Evolutionary conservation across 2,329 filamentous ascomycete genomes (phyloP), one percentile per base, ranked within the genome.

Genomic region (Aspergillus spinulosporus): DNA sequence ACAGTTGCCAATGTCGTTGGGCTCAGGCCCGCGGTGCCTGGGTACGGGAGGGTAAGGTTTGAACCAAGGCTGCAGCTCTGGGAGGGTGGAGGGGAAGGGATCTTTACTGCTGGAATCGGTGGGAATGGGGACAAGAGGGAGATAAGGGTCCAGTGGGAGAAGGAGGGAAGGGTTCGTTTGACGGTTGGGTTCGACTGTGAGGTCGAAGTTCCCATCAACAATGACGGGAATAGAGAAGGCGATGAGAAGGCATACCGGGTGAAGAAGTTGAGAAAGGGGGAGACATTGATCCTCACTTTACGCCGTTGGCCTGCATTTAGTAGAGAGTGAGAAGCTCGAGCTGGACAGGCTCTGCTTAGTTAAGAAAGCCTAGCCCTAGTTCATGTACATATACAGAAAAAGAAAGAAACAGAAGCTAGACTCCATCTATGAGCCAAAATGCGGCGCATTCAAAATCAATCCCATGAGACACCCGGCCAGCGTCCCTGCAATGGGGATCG

Each of bases 401-500:
- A 21, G 21, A 21, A 21, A 21, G 21, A 15, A 21, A 42, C 5
- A 21, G 21, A 21, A 7, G 7, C 4, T 21, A 40, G n/a, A n/a
- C 9, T 15, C n/a, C 37, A 40, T 15, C n/a, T 15, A 42, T 5
- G 39, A 42, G 5, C 15, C 14, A 36, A 36, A 28, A 83, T 84
- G 82, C 58, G 85, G 85, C 29, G 84, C 79, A 59, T 87, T 87
- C 26, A 87, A 69, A 28, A 80, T 61, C 7, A 83, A 61, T 4
- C 73, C 81, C 81, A 83, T 83, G 3, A 83, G 64, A 3, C 77
- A 61, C 40, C 81, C 82, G 15, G 76, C 83, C 6, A 86, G 66
- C 3, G 79, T 83, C 14, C 83, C 84, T 5, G 84, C 84, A 60
- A 86, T 78, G 29, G 84, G 85, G 44, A 88, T 84, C 2, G 84